These are phyloP conservation scores for Mollisiaceae sp. DNA, from an alignment of 2,329 filamentous ascomycete species.

Conservation along the genomic window DNA sequence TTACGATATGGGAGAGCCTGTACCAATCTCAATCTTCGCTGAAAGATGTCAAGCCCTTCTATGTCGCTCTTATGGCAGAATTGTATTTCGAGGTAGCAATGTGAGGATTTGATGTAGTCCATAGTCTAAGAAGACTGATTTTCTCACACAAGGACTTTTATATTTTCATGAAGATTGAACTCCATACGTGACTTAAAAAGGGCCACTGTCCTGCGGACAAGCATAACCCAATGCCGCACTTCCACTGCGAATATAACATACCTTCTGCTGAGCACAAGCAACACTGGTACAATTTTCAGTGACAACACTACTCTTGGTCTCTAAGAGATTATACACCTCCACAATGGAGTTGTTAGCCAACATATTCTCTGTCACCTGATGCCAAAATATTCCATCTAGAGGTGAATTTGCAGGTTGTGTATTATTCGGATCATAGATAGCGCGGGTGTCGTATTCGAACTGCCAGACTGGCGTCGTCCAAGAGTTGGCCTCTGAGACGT, in stretches of 20 bases:
- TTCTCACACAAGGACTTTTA: too few species aligned
- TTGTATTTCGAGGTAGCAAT: too few species aligned
- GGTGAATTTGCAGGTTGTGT: conserved; percentile 35
- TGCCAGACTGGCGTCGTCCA: conserved; percentile 41
- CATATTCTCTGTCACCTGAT: conserved; percentile 39
- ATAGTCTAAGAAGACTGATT: too few species aligned
- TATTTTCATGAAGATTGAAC: too few species aligned
- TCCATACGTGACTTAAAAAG: neutral
- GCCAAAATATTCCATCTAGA: conserved; percentile 41
- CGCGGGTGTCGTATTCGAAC: conserved; percentile 39
- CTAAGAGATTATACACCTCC: conserved; percentile 36
- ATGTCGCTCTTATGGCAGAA: too few species aligned
- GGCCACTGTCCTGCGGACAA: conserved; percentile 7
- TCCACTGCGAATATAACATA: conserved; percentile 40
- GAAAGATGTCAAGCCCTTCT: too few species aligned
- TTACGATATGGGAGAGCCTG: too few species aligned
- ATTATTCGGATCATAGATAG: conserved; percentile 32
- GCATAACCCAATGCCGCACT: conserved; percentile 35
- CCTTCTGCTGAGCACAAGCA: conserved; percentile 36
- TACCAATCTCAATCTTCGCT: neutral
- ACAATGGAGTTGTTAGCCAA: conserved; percentile 34
- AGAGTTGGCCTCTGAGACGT: conserved; percentile 27
- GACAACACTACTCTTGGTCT: conserved; percentile 35
- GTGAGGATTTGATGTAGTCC: too few species aligned
- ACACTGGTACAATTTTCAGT: conserved; percentile 30